Evolutionary conservation across 805 yeast species (phyloP), one percentile per base, ranked within the genome.

Genomic region (Saccharomycopsis sp.): DNA sequence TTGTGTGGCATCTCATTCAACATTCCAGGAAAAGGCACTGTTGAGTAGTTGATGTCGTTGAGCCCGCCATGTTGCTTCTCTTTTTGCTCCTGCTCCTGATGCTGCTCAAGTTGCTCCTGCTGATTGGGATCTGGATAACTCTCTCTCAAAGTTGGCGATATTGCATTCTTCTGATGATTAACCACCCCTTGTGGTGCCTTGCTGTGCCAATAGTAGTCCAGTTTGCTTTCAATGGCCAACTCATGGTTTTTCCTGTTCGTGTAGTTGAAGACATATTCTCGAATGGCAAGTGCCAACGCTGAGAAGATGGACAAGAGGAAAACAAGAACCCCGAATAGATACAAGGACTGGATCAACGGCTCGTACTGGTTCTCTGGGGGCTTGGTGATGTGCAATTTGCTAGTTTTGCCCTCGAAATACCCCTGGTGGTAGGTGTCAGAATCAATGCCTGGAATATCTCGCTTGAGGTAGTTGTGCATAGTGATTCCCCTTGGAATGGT

Each of bases 241-340:
- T 43, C 39, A 30, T 41, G 34, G n/a, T 45, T 44, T 33, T 45
- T 49, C 37, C 52, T 46, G 12, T 29, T 39, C 18, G 41, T 47
- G 44, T 50, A 26, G 13, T 55, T 52, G 35, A 44, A 48, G 2
- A 38, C 31, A 30, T 58, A 60, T 46, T 60, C 64, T 40, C 63
- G 48, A 2, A 57, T 23, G 2, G 51, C 51, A 41, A 56, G 59
- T 5, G 48, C 33, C 2, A 50, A 18, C 9, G 45, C 50, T 0
- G 60, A 46, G 1, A 55, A 2, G 2, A 58, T 16, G 5, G 46
- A 17, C 7, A 49, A 43, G 1, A 18, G 39, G 9, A 50, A 36
- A 3, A 56, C 19, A 10, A 58, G 27, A 4, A 47, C 48, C 8
- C 50, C 42, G 45, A 57, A 60, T 27, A 56, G 36, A 31, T 36